phyloP scores from a whole-genome alignment of 1,284 basidiomycete species.

The Puccinia polysora region DNA sequence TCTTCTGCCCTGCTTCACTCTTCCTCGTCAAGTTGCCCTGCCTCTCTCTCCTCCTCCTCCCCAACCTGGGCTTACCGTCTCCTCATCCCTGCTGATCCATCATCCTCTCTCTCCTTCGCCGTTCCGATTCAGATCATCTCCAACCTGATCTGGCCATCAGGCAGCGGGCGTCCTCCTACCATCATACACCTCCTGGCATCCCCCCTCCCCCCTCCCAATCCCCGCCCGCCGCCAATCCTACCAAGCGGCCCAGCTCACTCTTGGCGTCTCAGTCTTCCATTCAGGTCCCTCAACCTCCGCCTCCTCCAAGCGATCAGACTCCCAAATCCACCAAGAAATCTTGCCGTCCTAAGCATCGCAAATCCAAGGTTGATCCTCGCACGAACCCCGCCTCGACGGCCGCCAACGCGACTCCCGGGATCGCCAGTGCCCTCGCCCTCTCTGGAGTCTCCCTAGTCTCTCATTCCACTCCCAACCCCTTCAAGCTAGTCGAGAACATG shows the following conservation, averaged over 20 bases:
- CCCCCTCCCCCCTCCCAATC: background rate
- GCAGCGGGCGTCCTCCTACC: too few relatives aligned
- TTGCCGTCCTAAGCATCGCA: background rate
- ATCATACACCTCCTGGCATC: too few relatives aligned
- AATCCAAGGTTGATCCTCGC: background rate
- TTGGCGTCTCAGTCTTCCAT: too few relatives aligned
- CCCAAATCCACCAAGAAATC: background rate
- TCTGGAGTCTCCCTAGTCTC: slow-evolving; percentile 13
- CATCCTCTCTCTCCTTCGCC: too few relatives aligned
- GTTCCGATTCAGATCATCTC: too few relatives aligned
- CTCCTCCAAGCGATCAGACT: background rate
- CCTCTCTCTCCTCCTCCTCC: too few relatives aligned
- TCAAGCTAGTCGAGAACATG: background rate
- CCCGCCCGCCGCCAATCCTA: background rate
- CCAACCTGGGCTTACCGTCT: too few relatives aligned
- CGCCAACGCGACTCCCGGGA: background rate
- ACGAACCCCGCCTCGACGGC: background rate
- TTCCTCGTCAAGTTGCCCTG: too few relatives aligned
- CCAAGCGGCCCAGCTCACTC: too few relatives aligned
- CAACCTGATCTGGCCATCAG: too few relatives aligned
- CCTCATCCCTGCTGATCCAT: too few relatives aligned
- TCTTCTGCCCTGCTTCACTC: too few relatives aligned
- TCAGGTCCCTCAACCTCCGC: background rate
- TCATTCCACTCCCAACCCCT: background rate
- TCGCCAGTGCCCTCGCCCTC: slow-evolving; percentile 17